Evolutionary conservation across 2,329 filamentous ascomycete genomes (phyloP), one percentile per base, ranked within the genome.

Genomic region (Aspergillus sp.): DNA sequence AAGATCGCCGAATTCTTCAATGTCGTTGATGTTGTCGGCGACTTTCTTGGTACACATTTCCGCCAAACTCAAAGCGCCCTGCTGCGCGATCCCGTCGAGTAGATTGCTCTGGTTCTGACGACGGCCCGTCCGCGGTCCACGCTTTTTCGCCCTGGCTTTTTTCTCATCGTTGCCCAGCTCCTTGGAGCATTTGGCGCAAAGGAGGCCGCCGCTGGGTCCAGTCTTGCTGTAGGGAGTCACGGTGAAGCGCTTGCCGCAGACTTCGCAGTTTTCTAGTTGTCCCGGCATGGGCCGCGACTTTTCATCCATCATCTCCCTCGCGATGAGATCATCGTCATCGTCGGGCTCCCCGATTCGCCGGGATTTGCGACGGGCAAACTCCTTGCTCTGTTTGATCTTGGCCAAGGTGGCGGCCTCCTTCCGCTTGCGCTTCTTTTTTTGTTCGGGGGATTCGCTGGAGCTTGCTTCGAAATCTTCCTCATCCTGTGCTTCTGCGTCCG

Each of bases 201-300:
- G 78, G n/a, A 97, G 77, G 14, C 91, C 91, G 3, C 92, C 92
- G n/a, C 88, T 80, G 0, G 89, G 88, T 0, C 89, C 91, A 23
- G 86, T 82, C 59, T 91, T 88, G 57, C 88, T 91, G 74, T 97
- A 97, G 0, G 90, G 82, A 0, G 93, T 97, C 42, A 97, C 92
- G 0, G 91, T 96, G 66, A 97, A 97, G 34, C 91, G 86, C 57
- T 94, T 96, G 41, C 82, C 80, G 70, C 93, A 97, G 3, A 86
- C 75, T 57, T 89, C 91, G 67, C 93, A 97, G 60, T 96, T 92
- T 58, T 89, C 91, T 65, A 93, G 83, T 70, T 97, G 93, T 2
- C 90, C 91, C 1, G 91, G 89, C n/a, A 87, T 69, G 1, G 86
- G 86, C 21, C 67, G 68, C 19, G 68, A 62, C 61, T 83, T 84